phyloP scores from a whole-genome alignment of 768 basidiomycete genomes.

The Russula abietina region DNA sequence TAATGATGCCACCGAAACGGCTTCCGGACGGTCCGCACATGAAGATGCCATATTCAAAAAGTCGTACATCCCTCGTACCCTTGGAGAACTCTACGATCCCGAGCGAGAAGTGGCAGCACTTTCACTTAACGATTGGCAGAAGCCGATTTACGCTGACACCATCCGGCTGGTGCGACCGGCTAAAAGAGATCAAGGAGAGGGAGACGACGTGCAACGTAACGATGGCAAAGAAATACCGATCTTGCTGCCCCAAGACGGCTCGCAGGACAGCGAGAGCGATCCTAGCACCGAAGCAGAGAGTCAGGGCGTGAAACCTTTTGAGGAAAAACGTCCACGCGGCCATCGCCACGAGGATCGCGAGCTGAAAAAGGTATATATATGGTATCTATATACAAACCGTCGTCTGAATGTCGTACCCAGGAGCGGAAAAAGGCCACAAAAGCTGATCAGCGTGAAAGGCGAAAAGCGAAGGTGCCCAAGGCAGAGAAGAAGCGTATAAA shows the following conservation, averaged over 20 bases:
- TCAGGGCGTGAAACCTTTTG: conserved; percentile 32
- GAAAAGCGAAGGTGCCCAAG: conserved; percentile 93
- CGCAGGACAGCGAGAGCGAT: conserved; percentile 32
- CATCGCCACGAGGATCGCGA: conserved; percentile 92
- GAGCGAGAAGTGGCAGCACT: conserved; percentile 84
- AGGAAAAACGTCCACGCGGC: conserved; percentile 64
- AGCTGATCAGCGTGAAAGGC: conserved; percentile 77
- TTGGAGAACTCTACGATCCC: conserved; percentile 92
- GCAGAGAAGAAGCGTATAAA: conserved; percentile 86
- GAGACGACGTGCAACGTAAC: conserved; percentile 22
- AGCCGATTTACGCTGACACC: conserved; percentile 81
- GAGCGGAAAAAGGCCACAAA: conserved; percentile 90
- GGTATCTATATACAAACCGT: neutral
- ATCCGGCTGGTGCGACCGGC: conserved; percentile 65
- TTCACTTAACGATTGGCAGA: conserved; percentile 58
- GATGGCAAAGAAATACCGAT: conserved; percentile 27
- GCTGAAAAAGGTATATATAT: conserved; percentile 67
- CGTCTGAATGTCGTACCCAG: conserved; percentile 37
- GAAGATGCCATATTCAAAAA: conserved; percentile 87
- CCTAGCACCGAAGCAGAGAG: conserved; percentile 36
- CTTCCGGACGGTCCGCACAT: conserved; percentile 37
- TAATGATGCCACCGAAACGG: conserved; percentile 22
- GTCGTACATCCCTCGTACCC: conserved; percentile 87
- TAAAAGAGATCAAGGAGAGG: conserved; percentile 18
- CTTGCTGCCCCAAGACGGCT: conserved; percentile 10